Percentiles rank a stretch among this genome's conserved stretches.
Conservation (phyloP, 805 yeast species). For the Peterozyma xylosa region DNA sequence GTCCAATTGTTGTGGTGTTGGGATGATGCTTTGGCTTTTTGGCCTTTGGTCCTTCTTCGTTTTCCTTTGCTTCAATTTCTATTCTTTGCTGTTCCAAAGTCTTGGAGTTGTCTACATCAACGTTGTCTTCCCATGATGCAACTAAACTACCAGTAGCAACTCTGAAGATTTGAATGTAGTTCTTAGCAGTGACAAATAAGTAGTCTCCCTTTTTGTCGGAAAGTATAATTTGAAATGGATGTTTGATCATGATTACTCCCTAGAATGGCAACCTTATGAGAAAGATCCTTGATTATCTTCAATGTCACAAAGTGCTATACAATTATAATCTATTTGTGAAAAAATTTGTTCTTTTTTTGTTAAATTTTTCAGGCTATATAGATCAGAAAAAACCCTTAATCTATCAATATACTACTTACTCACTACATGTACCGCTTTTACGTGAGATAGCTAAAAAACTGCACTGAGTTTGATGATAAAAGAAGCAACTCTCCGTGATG, state of each 20-base stretch:
- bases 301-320: no score
- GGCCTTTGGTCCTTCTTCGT: slow-evolving; percentile 15
- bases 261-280: no score
- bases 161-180: slow-evolving; percentile 47
- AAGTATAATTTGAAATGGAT: slow-evolving; percentile 59
- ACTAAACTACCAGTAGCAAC: slow-evolving; percentile 28
- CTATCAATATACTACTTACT: no score
- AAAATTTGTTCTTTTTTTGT: no score
- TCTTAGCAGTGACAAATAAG: slow-evolving; percentile 52
- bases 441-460: no score
- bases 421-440: no score
- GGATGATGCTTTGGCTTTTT: slow-evolving; percentile 26
- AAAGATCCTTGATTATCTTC: no score
- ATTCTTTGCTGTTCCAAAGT: slow-evolving; percentile 34
- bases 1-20: slow-evolving; percentile 57
- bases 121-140: slow-evolving; percentile 59
- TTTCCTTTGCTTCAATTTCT: slow-evolving; percentile 19
- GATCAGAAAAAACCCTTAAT: no score
- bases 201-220: slow-evolving; percentile 35
- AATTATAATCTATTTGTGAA: no score
- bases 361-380: no score
- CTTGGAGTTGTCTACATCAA: slow-evolving; percentile 38
- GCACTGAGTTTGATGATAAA: no score
- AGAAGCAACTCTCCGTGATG: no score
- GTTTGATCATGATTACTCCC: slow-evolving; percentile 35